Conservation (phyloP, 768 basidiomycete species). For the Pisolithus marmoratus region DNA sequence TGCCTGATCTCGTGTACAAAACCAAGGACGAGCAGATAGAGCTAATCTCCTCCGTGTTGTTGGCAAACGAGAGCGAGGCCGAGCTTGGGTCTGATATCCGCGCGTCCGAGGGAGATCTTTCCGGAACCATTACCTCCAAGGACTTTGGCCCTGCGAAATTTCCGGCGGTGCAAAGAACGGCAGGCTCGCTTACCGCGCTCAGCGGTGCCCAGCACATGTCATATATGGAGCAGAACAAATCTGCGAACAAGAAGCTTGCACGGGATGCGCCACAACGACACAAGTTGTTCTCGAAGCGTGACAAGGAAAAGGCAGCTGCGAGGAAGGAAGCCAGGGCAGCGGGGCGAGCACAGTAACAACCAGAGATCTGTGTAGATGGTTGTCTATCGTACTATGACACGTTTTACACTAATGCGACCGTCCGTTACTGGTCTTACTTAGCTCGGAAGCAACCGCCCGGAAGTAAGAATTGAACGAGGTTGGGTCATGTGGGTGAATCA, state of each 20-base stretch:
- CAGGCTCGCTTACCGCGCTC: constrained; percentile 75
- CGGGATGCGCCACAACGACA: constrained; percentile 50
- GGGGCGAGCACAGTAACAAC: constrained; percentile 12
- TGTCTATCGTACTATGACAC: neutral
- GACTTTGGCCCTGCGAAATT: constrained; percentile 70
- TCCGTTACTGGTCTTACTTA: neutral
- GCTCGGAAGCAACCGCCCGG: neutral
- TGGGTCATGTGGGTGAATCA: neutral
- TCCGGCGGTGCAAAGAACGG: constrained; percentile 68
- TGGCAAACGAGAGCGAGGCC: constrained; percentile 87
- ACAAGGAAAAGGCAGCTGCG: constrained; percentile 61
- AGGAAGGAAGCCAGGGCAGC: constrained; percentile 38
- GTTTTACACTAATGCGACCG: neutral
- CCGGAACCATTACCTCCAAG: constrained; percentile 81
- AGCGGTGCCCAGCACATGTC: constrained; percentile 92
- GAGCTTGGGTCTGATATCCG: constrained; percentile 82
- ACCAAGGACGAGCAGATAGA: constrained; percentile 94
- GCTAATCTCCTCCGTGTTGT: constrained; percentile 85
- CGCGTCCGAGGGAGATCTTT: constrained; percentile 78
- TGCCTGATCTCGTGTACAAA: constrained; percentile 87
- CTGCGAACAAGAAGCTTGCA: constrained; percentile 77
- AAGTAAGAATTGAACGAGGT: neutral
- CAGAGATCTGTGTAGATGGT: neutral
- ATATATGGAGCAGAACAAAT: constrained; percentile 89
- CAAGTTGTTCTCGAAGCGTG: constrained; percentile 79